Evolutionary conservation across 139 green algal genomes (phyloP), one percentile per base, ranked within the genome.

Genomic region (Eudorina sp.): DNA sequence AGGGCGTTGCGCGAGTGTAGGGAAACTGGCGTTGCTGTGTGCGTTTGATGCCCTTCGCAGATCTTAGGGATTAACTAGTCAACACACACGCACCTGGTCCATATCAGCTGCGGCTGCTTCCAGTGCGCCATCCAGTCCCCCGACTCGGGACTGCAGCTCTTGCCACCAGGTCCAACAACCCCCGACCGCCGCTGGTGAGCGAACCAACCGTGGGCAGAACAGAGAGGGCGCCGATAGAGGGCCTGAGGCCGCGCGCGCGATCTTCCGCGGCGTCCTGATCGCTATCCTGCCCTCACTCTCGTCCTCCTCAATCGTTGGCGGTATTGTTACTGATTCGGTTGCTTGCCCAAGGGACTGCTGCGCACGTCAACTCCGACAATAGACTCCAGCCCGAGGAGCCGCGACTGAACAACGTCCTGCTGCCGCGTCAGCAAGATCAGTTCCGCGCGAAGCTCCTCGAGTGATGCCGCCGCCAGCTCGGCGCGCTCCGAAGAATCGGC

Each of bases 391-490:
- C 43, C 60, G 19, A 48, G 55, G 34, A 90, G 13, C 46, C 72
- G 69, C 7, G 75, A 62, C 46, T 41, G 23, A 45, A 80, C 6
- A 27, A 86, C 60, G 43, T 86, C 80, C 60, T 46, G 29, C 43
- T 86, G 60, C 8, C 80, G 45, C 0, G 53, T 80, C 60, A 85
- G 85, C 48, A 90, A 16, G 19, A 75, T 77, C 13, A 86, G 80
- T 43, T 86, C n/a, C 21, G 58, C 25, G 34, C 80, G 80, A 41
- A 58, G 18, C n/a, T 51, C 60, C 23, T 86, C 60, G 2, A 77
- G 25, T 14, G 60, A 62, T 2, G 58, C 60, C n/a, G 27, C 21
- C 60, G 60, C 60, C 55, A 86, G 29, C 29, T 76, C 80, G 19
- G 18, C 4, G 25, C 80, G 80, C 58, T 86, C 80, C 13, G 45